A percentile compares a stretch with the other conserved stretches of the same genome.
phyloP scores from a whole-genome alignment of 495 filamentous ascomycete genomes.

The Neohortaea acidophila region DNA sequence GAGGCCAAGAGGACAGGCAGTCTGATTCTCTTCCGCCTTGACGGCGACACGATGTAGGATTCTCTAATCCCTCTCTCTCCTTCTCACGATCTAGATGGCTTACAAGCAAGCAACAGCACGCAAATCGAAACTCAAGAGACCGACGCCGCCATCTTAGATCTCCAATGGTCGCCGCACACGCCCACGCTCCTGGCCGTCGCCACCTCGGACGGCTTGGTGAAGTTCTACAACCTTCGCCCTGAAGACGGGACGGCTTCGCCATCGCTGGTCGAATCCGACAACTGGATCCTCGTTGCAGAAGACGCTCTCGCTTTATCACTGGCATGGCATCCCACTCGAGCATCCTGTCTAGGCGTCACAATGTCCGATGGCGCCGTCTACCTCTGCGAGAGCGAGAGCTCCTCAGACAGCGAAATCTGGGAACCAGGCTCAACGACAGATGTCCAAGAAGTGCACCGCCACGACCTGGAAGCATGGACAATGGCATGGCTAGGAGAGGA shows the following conservation, averaged over 20 bases:
- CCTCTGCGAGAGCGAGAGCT: slow-evolving; percentile 3
- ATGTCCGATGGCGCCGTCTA: slow-evolving; percentile 48
- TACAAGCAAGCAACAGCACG: neutral
- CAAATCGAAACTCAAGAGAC: slow-evolving; percentile 36
- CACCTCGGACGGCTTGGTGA: slow-evolving; percentile 54
- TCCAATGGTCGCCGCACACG: slow-evolving; percentile 55
- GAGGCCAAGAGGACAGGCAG: slow-evolving; percentile 55
- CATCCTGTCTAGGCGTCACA: slow-evolving; percentile 43
- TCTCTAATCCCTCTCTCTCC: neutral
- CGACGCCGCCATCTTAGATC: slow-evolving; percentile 60
- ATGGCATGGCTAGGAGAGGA: slow-evolving; percentile 34
- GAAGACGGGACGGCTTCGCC: slow-evolving; percentile 1
- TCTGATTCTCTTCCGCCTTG: slow-evolving; percentile 44
- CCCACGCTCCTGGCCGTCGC: slow-evolving; percentile 42
- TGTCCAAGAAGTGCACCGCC: slow-evolving; percentile 17
- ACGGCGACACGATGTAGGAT: slow-evolving; percentile 15
- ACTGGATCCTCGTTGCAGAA: slow-evolving; percentile 28
- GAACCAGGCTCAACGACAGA: too few relatives aligned
- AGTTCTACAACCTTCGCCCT: slow-evolving; percentile 40
- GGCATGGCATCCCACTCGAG: slow-evolving; percentile 46
- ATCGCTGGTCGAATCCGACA: slow-evolving; percentile 21
- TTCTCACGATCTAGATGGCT: slow-evolving; percentile 21
- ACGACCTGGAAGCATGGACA: slow-evolving; percentile 53
- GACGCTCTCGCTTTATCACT: slow-evolving; percentile 54
- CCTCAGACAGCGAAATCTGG: too few relatives aligned